Base-by-base conservation (phyloP, 2,329 filamentous ascomycete genomes). In the Scedosporium dehoogii region DNA sequence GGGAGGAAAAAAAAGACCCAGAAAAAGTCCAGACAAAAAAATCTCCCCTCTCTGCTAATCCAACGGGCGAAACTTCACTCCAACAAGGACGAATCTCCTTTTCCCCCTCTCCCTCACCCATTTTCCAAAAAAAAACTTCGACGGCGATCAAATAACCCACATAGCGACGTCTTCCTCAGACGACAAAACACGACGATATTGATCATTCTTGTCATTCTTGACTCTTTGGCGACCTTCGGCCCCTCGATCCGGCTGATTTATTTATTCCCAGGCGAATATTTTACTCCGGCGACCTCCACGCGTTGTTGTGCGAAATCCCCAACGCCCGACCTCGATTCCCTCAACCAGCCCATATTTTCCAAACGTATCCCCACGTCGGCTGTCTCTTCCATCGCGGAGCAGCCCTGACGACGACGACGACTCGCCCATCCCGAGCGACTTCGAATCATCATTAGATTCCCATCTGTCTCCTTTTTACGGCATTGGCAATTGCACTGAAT, bases 191-290 rank as follows among this genome's bases (percentile, higher is more conserved):
- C 51, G 51, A 23, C 51, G 51, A 55, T 23, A 55, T 27, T 55
- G 12, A 23, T 55, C 33, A 38, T 38, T 38, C 23, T 23, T 55
- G 51, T 55, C 51, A 55, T 55, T 55, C 51, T 29, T 27, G 51
- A 55, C 51, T 27, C 51, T 16, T 55, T 55, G 51, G 51, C 51
- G 51, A 55, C 51, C 51, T 55, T 55, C 51, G 51, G 51, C 51
- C 23, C 18, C 10, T 23, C 23, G n/a, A 55, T 14, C 18, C 4
- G 23, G 51, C 51, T 23, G 51, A 55, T 55, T 55, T 27, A 55
- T 55, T 27, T 48, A 18, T 23, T 48, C 23, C 14, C 51, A 23
- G 51, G 23, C 51, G 51, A 55, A 48, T 21, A 48, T 48, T 48
- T 48, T 55, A 55, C 21, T 23, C 51, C 51, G 23, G 23, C 51